phyloP scores from a whole-genome alignment of 139 green algal species.

The Volvox africanus region DNA sequence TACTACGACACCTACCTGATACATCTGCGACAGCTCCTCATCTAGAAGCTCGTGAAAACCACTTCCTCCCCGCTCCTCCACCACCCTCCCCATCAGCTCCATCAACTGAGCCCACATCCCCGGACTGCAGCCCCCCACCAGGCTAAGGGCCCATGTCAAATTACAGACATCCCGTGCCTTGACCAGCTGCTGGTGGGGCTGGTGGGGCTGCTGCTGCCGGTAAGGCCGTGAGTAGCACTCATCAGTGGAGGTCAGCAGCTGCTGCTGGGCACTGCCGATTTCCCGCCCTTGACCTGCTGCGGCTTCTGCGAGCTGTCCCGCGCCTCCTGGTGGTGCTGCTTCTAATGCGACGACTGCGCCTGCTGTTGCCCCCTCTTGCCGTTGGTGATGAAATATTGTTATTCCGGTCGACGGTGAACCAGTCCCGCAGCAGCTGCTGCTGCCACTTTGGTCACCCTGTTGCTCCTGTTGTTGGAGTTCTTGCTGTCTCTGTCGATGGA shows the following conservation, averaged over 20 bases:
- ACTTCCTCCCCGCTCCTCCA: background rate
- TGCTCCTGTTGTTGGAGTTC: no score
- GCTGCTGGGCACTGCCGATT: background rate
- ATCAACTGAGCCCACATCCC: conserved; percentile 43
- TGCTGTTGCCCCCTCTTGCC: no score
- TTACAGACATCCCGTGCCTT: conserved; percentile 34
- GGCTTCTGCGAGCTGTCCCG: background rate
- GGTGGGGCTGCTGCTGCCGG: no score
- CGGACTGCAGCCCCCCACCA: conserved; percentile 52
- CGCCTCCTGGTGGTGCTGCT: background rate
- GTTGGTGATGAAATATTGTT: no score
- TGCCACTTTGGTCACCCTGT: no score
- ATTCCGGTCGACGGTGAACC: no score
- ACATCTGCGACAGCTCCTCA: conserved; percentile 70
- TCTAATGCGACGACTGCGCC: no score
- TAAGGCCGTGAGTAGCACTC: background rate
- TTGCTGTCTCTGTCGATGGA: no score
- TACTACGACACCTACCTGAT: conserved; percentile 34
- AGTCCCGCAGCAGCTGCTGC: no score
- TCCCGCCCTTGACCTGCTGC: background rate
- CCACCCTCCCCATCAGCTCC: background rate
- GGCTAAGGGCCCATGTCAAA: conserved; percentile 67
- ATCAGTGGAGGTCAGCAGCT: background rate
- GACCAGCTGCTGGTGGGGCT: background rate
- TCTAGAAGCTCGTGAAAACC: conserved; percentile 43